These are phyloP conservation scores for Plasmodium gallinaceum DNA, from an alignment of 169 alveolate genomes.

Conservation along the genomic window DNA sequence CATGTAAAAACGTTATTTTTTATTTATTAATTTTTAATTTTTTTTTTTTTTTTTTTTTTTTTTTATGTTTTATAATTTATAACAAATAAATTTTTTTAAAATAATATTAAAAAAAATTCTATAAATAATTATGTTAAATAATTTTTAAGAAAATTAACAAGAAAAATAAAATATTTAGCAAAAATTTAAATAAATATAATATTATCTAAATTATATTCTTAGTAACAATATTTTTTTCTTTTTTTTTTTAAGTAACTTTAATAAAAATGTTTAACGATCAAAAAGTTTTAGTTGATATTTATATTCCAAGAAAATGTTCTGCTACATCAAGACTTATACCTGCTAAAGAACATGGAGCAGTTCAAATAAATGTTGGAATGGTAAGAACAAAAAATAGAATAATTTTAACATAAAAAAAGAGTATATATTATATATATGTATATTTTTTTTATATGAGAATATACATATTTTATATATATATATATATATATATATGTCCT, in stretches of 20 bases:
- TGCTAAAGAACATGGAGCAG: slow-evolving; percentile 95
- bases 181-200: too few species aligned
- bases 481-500: background rate
- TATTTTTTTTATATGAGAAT: background rate
- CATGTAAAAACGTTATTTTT: too few species aligned
- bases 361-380: slow-evolving; percentile 93
- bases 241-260: slow-evolving; percentile 47
- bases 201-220: background rate
- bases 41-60: too few species aligned
- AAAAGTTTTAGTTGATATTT: slow-evolving; percentile 94
- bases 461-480: background rate
- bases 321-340: slow-evolving; percentile 94
- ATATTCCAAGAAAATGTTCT: slow-evolving; percentile 96
- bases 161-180: background rate
- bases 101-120: background rate
- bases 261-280: slow-evolving; percentile 91
- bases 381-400: slow-evolving; percentile 65
- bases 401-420: too few species aligned
- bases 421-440: background rate
- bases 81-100: background rate
- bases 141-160: background rate
- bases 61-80: too few species aligned
- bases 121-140: background rate
- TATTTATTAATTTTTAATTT: too few species aligned
- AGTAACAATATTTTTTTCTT: background rate